Evolutionary conservation across 2,329 filamentous ascomycete genomes (phyloP).

Genomic region (Phialemoniopsis sp.): DNA sequence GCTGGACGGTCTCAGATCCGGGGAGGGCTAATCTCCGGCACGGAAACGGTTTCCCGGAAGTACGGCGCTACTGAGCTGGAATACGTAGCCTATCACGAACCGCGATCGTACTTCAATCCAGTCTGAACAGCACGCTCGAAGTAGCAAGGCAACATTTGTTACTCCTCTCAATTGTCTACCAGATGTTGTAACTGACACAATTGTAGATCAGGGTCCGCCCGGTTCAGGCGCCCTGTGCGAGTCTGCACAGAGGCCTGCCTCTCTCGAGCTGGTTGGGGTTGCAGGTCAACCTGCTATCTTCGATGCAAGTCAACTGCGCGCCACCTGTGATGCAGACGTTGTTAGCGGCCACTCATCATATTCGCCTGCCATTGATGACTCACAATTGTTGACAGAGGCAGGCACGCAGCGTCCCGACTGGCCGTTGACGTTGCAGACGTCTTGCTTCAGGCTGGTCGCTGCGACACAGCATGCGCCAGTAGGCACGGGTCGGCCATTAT

Average conservation of each 20-base stretch:
- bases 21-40: too few species aligned
- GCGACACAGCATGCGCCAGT: slow-evolving; percentile 27
- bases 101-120: too few species aligned
- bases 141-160: too few species aligned
- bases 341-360: too few species aligned
- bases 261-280: slow-evolving; percentile 19
- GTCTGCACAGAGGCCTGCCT: slow-evolving; percentile 11
- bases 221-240: neutral
- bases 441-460: slow-evolving; percentile 28
- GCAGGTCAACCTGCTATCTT: slow-evolving; percentile 18
- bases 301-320: slow-evolving; percentile 18
- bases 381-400: slow-evolving; percentile 26
- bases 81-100: too few species aligned
- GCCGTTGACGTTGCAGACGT: slow-evolving; percentile 26
- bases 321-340: slow-evolving; percentile 13
- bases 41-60: too few species aligned
- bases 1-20: too few species aligned
- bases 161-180: too few species aligned
- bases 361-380: slow-evolving; percentile 5
- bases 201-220: too few species aligned
- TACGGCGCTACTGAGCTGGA: too few species aligned
- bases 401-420: slow-evolving; percentile 26
- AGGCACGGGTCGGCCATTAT: slow-evolving; percentile 26
- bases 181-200: too few species aligned
- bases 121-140: too few species aligned